These are phyloP conservation scores for Arctium lappa DNA, from an alignment of 129 eudicot genomes.

Conservation along the genomic window DNA sequence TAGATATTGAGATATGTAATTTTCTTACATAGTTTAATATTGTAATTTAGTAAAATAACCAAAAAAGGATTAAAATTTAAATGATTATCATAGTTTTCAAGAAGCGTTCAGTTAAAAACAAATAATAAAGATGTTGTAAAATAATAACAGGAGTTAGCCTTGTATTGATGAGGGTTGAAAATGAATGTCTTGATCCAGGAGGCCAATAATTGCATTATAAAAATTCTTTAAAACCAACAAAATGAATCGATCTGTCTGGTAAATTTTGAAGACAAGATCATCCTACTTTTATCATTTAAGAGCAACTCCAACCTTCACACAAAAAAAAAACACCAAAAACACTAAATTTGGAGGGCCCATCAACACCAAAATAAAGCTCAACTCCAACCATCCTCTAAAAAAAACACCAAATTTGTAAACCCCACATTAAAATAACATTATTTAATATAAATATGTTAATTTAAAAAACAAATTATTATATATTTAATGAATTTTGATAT, in stretches of 20 bases:
- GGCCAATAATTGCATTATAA: not conserved
- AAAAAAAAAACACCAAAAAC: no score
- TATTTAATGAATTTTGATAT: no score
- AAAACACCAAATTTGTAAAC: no score
- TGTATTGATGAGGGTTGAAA: not conserved
- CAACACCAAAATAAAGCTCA: no score
- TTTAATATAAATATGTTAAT: no score
- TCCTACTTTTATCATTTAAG: not conserved
- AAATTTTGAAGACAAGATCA: not conserved
- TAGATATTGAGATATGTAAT: not conserved
- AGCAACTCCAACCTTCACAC: no score
- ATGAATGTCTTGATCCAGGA: not conserved
- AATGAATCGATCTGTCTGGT: not conserved
- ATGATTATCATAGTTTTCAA: not conserved
- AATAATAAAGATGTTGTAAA: not conserved
- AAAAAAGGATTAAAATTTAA: not conserved
- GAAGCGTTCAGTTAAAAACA: not conserved
- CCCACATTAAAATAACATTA: no score
- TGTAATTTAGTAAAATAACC: not conserved
- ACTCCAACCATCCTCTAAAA: no score
- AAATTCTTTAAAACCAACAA: not conserved
- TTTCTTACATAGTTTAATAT: not conserved
- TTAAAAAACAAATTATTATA: no score
- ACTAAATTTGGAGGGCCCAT: no score
- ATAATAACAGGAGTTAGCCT: not conserved